These are phyloP conservation scores for Populus tomentosa DNA, from an alignment of 441 rosid species.

Conservation along the genomic window DNA sequence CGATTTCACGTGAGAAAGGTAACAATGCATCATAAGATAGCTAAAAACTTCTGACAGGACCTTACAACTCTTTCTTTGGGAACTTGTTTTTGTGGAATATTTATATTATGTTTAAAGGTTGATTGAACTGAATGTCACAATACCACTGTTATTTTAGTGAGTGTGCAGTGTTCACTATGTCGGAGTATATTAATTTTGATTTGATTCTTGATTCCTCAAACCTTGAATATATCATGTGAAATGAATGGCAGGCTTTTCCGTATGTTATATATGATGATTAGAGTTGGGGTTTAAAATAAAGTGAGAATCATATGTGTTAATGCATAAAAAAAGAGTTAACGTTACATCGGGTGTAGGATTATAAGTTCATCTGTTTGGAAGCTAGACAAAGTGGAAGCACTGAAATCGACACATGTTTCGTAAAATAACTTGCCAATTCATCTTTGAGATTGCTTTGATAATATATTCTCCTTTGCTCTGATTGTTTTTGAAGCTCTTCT, in stretches of 20 bases:
- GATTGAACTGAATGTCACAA: neutral
- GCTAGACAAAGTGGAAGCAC: slow-evolving; percentile 12
- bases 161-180: neutral
- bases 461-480: slow-evolving; percentile 7
- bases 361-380: too few relatives aligned
- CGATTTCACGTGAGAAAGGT: slow-evolving; percentile 75
- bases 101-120: neutral
- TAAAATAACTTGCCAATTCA: slow-evolving; percentile 46
- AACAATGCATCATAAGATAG: slow-evolving; percentile 20
- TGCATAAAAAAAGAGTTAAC: too few relatives aligned
- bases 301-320: too few relatives aligned
- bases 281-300: too few relatives aligned
- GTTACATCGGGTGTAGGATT: too few relatives aligned
- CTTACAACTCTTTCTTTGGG: neutral
- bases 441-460: slow-evolving; percentile 22
- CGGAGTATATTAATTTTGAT: too few relatives aligned
- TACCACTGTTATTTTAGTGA: neutral
- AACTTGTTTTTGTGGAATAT: neutral
- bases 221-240: too few relatives aligned
- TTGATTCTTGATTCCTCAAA: too few relatives aligned
- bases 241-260: too few relatives aligned
- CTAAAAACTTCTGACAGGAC: neutral
- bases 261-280: too few relatives aligned
- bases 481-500: neutral
- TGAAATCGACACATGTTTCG: slow-evolving; percentile 25